Evolutionary conservation across 2,329 filamentous ascomycete genomes (phyloP).

Genomic region (Neophaeococcomyces aloes): DNA sequence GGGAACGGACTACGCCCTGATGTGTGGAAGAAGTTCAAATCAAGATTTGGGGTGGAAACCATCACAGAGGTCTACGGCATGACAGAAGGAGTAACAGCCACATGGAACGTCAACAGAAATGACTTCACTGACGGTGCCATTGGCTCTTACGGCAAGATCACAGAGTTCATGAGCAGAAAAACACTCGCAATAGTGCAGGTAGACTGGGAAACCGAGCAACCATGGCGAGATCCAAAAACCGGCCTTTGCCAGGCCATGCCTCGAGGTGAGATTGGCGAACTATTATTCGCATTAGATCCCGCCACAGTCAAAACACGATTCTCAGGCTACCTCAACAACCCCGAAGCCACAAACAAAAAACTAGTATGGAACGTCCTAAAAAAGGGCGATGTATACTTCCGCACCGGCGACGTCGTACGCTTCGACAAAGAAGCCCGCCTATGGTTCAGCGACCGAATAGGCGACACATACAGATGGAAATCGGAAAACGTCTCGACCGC

Average conservation of each 20-base stretch:
- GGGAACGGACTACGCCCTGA: constrained; percentile 80
- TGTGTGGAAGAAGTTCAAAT: constrained; percentile 73
- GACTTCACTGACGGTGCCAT: constrained; percentile 66
- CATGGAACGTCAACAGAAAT: constrained; percentile 65
- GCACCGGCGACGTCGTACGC: constrained; percentile 56
- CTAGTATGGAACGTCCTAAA: constrained; percentile 53
- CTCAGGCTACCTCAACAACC: constrained; percentile 60
- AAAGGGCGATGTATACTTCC: constrained; percentile 59
- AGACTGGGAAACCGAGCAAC: constrained; percentile 59
- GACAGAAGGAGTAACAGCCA: constrained; percentile 59
- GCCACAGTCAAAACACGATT: constrained; percentile 50
- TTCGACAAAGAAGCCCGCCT: constrained; percentile 53
- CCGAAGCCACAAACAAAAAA: constrained; percentile 56
- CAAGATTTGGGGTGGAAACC: constrained; percentile 63
- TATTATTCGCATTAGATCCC: constrained; percentile 58
- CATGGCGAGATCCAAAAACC: constrained; percentile 56
- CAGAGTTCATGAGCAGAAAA: constrained; percentile 43
- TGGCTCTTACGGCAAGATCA: constrained; percentile 58
- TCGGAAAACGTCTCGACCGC: constrained; percentile 57
- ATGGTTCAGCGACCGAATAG: constrained; percentile 60
- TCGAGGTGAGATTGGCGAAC: constrained; percentile 59
- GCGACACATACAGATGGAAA: constrained; percentile 68
- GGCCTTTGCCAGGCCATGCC: constrained; percentile 55
- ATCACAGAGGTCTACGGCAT: constrained; percentile 74
- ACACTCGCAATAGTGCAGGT: constrained; percentile 53